A percentile compares a stretch with the other conserved stretches of the same genome.
Conservation (phyloP, 345 rosid species). For the Brassica napus region Da-Ae NC_063438.1:5210501-5211000, state of each 20-base stretch:
- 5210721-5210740: constrained; percentile 29
- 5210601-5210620: no score
- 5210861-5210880: constrained; percentile 22
- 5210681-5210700: no score
- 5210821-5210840: constrained; percentile 96
- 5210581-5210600: no score
- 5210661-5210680: no score
- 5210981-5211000: constrained; percentile 72
- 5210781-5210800: constrained; percentile 84
- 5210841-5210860: constrained; percentile 83
- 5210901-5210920: constrained; percentile 2
- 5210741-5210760: constrained; percentile 65
- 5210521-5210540: no score
- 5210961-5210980: constrained; percentile 80
- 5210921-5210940: constrained; percentile 66
- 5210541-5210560: no score
- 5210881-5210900: not conserved
- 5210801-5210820: constrained; percentile 95
- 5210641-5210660: no score
- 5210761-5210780: constrained; percentile 97
- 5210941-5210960: constrained; percentile 87
- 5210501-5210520: no score
- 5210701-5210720: not conserved
- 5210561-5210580: no score
- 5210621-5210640: no score